phyloP scores from a whole-genome alignment of 768 basidiomycete species.

The Naematelia encephala region DNA sequence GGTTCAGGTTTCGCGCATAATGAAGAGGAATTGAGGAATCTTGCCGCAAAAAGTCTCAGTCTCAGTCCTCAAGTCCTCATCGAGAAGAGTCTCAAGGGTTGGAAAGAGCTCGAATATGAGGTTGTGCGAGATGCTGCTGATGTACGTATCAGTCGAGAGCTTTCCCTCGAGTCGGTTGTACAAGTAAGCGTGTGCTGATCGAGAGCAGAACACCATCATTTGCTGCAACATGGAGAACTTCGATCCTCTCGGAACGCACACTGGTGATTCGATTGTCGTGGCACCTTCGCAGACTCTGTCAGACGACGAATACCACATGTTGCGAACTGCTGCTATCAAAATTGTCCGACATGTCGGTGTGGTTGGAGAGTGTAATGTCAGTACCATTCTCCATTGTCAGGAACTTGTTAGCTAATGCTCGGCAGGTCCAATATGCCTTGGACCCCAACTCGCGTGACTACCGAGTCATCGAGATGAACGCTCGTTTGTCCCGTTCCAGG shows the following conservation, averaged over 20 bases:
- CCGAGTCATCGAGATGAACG: conserved; percentile 97
- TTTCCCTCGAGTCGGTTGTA: background rate
- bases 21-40: conserved; percentile 87
- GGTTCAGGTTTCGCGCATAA: conserved; percentile 97
- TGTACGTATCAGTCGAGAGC: conserved; percentile 61
- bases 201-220: conserved; percentile 86
- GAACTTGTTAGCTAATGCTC: background rate
- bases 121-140: conserved; percentile 97
- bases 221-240: conserved; percentile 88
- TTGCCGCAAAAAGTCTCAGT: conserved; percentile 84
- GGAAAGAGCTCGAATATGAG: conserved; percentile 99
- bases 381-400: background rate
- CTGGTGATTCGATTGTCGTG: conserved; percentile 98
- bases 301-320: conserved; percentile 98
- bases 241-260: conserved; percentile 97
- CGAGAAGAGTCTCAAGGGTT: conserved; percentile 97
- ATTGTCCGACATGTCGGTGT: conserved; percentile 64
- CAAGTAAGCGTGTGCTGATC: conserved; percentile 17
- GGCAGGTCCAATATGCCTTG: conserved; percentile 85
- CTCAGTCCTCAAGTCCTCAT: conserved; percentile 94
- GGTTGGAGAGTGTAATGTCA: conserved; percentile 51
- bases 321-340: conserved; percentile 95
- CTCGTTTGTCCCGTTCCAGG: conserved; percentile 75
- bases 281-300: conserved; percentile 97
- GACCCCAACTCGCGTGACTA: conserved; percentile 91